These are phyloP conservation scores for Xerocomus potaroensis DNA, from an alignment of 768 basidiomycete species.

Conservation along the genomic window DNA sequence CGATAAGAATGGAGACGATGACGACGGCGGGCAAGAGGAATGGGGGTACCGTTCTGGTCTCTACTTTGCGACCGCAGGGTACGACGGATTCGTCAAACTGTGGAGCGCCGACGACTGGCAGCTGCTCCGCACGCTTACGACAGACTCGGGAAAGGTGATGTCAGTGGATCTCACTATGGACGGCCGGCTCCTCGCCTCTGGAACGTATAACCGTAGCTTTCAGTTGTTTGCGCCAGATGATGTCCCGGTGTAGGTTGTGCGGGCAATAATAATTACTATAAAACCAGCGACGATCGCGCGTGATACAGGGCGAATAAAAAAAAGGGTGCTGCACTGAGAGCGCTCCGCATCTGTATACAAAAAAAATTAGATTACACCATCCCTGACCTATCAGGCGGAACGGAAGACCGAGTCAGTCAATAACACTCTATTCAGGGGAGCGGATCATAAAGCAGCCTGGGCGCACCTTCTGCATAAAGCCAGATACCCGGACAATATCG, in stretches of 20 bases:
- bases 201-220: slow-evolving; percentile 92
- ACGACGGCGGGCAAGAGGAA: slow-evolving; percentile 42
- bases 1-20: slow-evolving; percentile 25
- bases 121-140: slow-evolving; percentile 78
- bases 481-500: slow-evolving; percentile 81
- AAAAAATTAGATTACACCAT: slow-evolving; percentile 36
- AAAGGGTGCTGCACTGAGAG: slow-evolving; percentile 1
- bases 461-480: slow-evolving; percentile 85
- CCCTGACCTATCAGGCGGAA: slow-evolving; percentile 32
- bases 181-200: slow-evolving; percentile 79
- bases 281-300: slow-evolving; percentile 21
- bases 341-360: slow-evolving; percentile 16
- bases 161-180: slow-evolving; percentile 88
- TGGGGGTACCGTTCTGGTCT: slow-evolving; percentile 83
- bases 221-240: slow-evolving; percentile 87
- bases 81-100: slow-evolving; percentile 91
- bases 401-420: slow-evolving; percentile 20
- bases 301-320: slow-evolving; percentile 32
- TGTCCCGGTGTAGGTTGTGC: slow-evolving; percentile 28
- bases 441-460: slow-evolving; percentile 10
- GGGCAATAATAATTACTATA: slow-evolving; percentile 20
- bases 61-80: slow-evolving; percentile 91
- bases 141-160: slow-evolving; percentile 99
- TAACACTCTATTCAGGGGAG: slow-evolving; percentile 17
- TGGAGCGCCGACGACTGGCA: slow-evolving; percentile 99